Conservation (phyloP, 768 basidiomycete species). For the Suillus alpinus region DNA sequence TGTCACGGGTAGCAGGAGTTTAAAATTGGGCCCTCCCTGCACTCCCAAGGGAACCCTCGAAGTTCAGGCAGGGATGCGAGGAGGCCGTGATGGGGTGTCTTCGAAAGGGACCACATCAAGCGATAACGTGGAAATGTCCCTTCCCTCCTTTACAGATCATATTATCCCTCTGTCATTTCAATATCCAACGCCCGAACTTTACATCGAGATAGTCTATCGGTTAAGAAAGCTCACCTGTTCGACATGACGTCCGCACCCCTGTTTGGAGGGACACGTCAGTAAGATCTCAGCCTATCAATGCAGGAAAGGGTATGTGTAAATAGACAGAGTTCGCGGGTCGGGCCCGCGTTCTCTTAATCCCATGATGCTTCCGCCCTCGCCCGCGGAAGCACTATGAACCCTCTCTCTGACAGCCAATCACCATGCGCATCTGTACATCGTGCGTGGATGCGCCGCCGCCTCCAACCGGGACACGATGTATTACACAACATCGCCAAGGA, state of each 20-base stretch:
- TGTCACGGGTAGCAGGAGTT: slow-evolving; percentile 23
- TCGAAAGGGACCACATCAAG: slow-evolving; percentile 36
- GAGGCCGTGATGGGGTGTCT: slow-evolving; percentile 29
- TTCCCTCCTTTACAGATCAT: background rate
- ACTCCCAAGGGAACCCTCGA: slow-evolving; percentile 21
- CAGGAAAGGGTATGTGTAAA: slow-evolving; percentile 2
- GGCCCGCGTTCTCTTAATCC: slow-evolving; percentile 1
- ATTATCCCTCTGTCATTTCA: background rate
- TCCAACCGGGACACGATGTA: slow-evolving; percentile 15
- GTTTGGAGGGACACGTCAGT: slow-evolving; percentile 13
- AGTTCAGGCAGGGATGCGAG: slow-evolving; percentile 12
- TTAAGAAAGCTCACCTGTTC: slow-evolving; percentile 46
- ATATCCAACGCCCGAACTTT: slow-evolving; percentile 16
- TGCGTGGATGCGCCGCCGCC: slow-evolving; percentile 17
- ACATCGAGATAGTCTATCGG: slow-evolving; percentile 10
- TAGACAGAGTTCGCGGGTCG: slow-evolving; percentile 10
- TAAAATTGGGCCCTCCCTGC: slow-evolving; percentile 20
- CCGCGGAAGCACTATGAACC: slow-evolving; percentile 15
- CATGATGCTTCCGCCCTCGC: slow-evolving; percentile 7
- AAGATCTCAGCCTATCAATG: slow-evolving; percentile 6
- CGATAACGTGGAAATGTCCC: slow-evolving; percentile 22
- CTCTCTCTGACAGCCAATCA: slow-evolving; percentile 12
- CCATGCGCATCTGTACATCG: slow-evolving; percentile 12
- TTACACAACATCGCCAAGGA: slow-evolving; percentile 23
- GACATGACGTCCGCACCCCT: slow-evolving; percentile 73